These are phyloP conservation scores for Leucocoprinus sp. DNA, from an alignment of 768 basidiomycete genomes.

Conservation along the genomic window DNA sequence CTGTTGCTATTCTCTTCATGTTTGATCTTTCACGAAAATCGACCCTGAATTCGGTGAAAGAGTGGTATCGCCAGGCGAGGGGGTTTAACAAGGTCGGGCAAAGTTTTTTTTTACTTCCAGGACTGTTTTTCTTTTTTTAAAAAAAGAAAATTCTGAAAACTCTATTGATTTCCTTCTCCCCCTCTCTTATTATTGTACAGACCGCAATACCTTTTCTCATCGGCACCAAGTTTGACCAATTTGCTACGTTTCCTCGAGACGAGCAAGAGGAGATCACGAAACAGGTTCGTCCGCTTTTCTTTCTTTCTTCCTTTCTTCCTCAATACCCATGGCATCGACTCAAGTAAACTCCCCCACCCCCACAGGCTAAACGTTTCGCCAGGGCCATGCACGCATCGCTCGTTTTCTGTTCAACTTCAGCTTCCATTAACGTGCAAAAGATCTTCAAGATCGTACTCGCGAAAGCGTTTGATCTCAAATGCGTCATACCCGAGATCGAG, in stretches of 20 bases:
- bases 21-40: conserved; percentile 97
- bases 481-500: conserved; percentile 96
- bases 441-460: conserved; percentile 97
- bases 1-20: conserved; percentile 99
- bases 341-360: neutral
- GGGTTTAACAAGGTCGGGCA: conserved; percentile 97
- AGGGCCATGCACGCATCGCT: conserved; percentile 99
- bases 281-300: conserved; percentile 47
- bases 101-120: neutral
- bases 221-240: conserved; percentile 97
- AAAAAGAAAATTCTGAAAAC: no score
- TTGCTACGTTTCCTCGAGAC: conserved; percentile 90
- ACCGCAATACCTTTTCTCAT: conserved; percentile 98
- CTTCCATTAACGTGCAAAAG: conserved; percentile 99
- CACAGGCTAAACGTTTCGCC: conserved; percentile 92
- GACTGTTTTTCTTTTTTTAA: neutral
- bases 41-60: conserved; percentile 96
- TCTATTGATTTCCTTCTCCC: neutral
- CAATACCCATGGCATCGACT: neutral
- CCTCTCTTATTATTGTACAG: conserved; percentile 32
- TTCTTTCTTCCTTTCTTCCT: neutral
- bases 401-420: conserved; percentile 98
- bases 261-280: conserved; percentile 99
- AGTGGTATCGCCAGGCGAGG: conserved; percentile 98
- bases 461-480: conserved; percentile 98